Conservation (phyloP, 768 basidiomycete genomes). For the Lactarius indigo region DNA sequence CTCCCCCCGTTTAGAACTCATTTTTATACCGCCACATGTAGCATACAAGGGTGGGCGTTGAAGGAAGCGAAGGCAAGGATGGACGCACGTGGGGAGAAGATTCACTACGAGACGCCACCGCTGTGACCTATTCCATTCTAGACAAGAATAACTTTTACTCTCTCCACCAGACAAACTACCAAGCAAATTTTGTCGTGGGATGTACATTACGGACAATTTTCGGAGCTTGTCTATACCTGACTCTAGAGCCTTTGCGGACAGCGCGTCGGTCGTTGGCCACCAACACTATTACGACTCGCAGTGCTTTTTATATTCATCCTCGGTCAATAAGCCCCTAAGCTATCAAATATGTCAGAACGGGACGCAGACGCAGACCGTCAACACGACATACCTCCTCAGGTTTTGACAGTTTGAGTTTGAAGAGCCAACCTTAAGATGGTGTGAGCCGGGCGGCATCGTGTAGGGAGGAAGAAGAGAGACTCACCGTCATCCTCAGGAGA, state of each 20-base stretch:
- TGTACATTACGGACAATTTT: conserved; percentile 17
- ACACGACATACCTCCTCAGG: conserved; percentile 61
- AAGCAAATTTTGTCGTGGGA: conserved; percentile 7
- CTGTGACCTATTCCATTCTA: neutral
- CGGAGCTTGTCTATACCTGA: conserved; percentile 16
- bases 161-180: neutral
- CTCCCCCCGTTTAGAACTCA: neutral
- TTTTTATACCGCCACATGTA: conserved; percentile 31
- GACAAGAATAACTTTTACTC: neutral
- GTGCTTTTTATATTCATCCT: conserved; percentile 68
- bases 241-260: conserved; percentile 9
- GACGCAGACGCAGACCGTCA: neutral
- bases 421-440: conserved; percentile 83
- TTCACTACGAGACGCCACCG: conserved; percentile 51
- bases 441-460: neutral
- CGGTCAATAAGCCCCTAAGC: conserved; percentile 69
- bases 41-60: conserved; percentile 91
- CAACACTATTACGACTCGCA: conserved; percentile 40
- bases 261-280: neutral
- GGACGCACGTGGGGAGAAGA: conserved; percentile 90
- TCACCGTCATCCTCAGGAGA: conserved; percentile 79
- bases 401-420: conserved; percentile 81
- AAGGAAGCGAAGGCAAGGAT: conserved; percentile 85
- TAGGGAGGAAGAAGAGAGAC: conserved; percentile 21
- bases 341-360: conserved; percentile 30